Evolutionary conservation across 1,284 basidiomycete genomes (phyloP).

Genomic region (Fomes fomentarius): DNA sequence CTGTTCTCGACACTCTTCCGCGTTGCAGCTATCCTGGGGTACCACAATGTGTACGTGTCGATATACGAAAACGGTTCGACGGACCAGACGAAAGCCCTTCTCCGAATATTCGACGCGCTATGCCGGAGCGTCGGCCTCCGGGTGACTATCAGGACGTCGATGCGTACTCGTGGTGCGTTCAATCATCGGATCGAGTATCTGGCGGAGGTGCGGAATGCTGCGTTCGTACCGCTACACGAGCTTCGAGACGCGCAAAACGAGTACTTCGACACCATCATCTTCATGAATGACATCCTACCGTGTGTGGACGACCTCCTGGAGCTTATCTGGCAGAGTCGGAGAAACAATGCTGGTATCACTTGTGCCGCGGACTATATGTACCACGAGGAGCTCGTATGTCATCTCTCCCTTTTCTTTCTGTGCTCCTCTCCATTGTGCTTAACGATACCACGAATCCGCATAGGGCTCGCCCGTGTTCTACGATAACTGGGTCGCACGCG

Average conservation of each 20-base stretch:
- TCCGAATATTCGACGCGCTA: conserved; percentile 91
- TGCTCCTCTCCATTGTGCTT: not conserved
- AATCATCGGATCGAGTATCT: conserved; percentile 98
- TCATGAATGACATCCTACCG: conserved; percentile 98
- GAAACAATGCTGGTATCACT: conserved; percentile 94
- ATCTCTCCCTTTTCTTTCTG: not conserved
- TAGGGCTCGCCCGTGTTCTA: conserved; percentile 89
- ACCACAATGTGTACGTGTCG: conserved; percentile 94
- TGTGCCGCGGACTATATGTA: conserved; percentile 98
- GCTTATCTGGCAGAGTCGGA: conserved; percentile 90
- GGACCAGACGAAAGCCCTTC: conserved; percentile 94
- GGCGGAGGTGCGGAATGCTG: conserved; percentile 94
- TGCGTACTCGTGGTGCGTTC: conserved; percentile 92
- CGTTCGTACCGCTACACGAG: conserved; percentile 91
- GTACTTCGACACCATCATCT: conserved; percentile 92
- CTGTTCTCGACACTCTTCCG: conserved; percentile 96
- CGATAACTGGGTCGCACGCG: conserved; percentile 97
- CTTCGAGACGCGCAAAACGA: conserved; percentile 88
- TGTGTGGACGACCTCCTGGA: conserved; percentile 95
- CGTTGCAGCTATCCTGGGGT: conserved; percentile 86
- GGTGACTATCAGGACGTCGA: conserved; percentile 88
- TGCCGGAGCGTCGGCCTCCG: conserved; percentile 88
- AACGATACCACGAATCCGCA: not conserved
- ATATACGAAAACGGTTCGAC: conserved; percentile 98
- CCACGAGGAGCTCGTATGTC: conserved; percentile 84